Percentiles rank a stretch among this genome's conserved stretches.
phyloP scores from a whole-genome alignment of 768 basidiomycete species.

The Agaricus blazei region DNA sequence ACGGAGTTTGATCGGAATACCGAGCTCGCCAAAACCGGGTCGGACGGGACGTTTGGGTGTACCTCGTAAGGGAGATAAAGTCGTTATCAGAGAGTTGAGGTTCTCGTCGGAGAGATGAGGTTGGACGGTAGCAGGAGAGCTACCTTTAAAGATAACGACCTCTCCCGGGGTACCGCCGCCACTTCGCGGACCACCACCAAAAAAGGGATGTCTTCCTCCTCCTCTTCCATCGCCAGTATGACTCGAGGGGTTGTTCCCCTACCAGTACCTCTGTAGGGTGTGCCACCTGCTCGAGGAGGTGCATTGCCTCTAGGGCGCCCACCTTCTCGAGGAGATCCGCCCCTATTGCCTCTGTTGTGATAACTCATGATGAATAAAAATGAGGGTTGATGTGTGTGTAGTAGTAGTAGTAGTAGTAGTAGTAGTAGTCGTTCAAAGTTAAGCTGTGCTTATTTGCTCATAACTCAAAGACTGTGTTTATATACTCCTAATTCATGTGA shows the following conservation, averaged over 20 bases:
- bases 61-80: constrained; percentile 24
- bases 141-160: constrained; percentile 31
- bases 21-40: constrained; percentile 48
- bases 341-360: constrained; percentile 12
- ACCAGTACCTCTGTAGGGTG: neutral
- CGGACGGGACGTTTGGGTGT: constrained; percentile 37
- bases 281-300: neutral
- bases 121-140: constrained; percentile 26
- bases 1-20: constrained; percentile 40
- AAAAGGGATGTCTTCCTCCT: no score
- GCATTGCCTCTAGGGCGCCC: neutral
- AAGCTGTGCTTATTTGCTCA: no score
- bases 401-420: no score
- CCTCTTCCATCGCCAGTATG: no score
- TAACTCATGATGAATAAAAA: constrained; percentile 15
- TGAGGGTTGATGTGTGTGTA: no score
- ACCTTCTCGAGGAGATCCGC: no score
- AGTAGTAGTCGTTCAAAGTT: no score
- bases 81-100: constrained; percentile 30
- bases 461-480: no score
- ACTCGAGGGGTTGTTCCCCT: no score
- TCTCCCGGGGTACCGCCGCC: constrained; percentile 16
- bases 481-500: no score
- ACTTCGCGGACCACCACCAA: neutral
- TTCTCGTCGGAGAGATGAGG: constrained; percentile 26